Base-by-base conservation (phyloP, 805 yeast species). In the Pichia rugopelliculosa region DNA sequence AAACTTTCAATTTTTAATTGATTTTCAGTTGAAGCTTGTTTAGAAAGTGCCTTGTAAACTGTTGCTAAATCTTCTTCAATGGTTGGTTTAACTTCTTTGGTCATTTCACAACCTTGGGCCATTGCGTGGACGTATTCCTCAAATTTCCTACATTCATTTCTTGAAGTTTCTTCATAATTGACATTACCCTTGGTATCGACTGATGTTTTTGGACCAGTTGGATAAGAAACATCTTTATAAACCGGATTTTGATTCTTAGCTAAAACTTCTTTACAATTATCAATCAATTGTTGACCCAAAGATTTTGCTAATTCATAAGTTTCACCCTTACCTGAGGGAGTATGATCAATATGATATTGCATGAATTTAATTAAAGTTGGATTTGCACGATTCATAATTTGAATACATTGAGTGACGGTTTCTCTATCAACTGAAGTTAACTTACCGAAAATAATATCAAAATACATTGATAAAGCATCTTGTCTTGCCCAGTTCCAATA, bases 401-500 rank as follows among this genome's bases (percentile, higher is more conserved):
- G 87, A 61, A 93, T 90, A 69, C 99, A 95, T 66, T 89, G 96
- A 55, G 91, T 80, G 53, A 93, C 95, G 54, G 95, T 89, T 72
- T 93, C 96, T 67, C 99, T 82, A 68, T 93, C 98, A 56, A 93
- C 85, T 51, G 87, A 83, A 53, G 89, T 80, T 54, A 85, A 77
- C 55, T 87, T 84, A 67, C 99, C 99, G 68, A 93, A 95, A 58
- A 93, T 89, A 60, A 93, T 89, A 69, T 93, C 97, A 65, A 79
- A 93, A 72, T 87, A 93, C 87, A 93, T 84, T 43, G 89, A 80
- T 58, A 93, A 73, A 52, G 93, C 86, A 66, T 93, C 96, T 74
- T 93, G 99, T 70, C 97, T 87, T 42, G 98, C 97, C 99, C 99
- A 93, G 70, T 95, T 95, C 99, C 99, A 93, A 70, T 90, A 89